Evolutionary conservation across 2,329 filamentous ascomycete species (phyloP).

Genomic region (Nakataea oryzae): DNA sequence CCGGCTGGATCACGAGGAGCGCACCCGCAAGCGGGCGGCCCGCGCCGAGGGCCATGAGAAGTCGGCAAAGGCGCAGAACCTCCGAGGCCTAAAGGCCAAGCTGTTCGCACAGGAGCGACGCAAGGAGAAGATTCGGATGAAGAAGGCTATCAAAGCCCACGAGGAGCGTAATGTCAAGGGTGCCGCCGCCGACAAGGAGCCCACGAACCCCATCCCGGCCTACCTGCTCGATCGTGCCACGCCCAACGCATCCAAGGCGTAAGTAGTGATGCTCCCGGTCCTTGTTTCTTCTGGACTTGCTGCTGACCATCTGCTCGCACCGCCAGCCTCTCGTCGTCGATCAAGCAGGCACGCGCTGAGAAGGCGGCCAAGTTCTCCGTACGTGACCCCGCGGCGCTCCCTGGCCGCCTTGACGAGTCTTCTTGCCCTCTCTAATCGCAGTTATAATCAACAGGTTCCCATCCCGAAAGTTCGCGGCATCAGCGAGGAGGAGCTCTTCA

Average conservation of each 20-base stretch:
- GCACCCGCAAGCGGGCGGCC: constrained; percentile 73
- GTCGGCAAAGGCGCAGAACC: constrained; percentile 84
- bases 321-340: constrained; percentile 55
- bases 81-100: constrained; percentile 86
- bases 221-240: constrained; percentile 82
- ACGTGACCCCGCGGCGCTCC: background rate
- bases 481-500: constrained; percentile 74
- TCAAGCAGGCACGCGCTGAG: constrained; percentile 91
- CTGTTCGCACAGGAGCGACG: constrained; percentile 86
- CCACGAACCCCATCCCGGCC: constrained; percentile 72
- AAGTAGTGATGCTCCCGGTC: constrained; percentile 3
- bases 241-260: constrained; percentile 24
- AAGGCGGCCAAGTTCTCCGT: constrained; percentile 92
- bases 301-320: background rate
- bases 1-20: constrained; percentile 72
- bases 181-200: constrained; percentile 64
- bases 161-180: constrained; percentile 96
- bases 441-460: constrained; percentile 29
- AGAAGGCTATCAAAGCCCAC: constrained; percentile 86
- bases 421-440: background rate
- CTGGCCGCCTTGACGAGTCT: background rate
- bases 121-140: constrained; percentile 98
- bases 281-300: background rate
- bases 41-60: constrained; percentile 74
- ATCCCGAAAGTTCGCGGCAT: constrained; percentile 92